phyloP scores from a whole-genome alignment of 345 rosid genomes.

The Ailanthus altissimus region DNA sequence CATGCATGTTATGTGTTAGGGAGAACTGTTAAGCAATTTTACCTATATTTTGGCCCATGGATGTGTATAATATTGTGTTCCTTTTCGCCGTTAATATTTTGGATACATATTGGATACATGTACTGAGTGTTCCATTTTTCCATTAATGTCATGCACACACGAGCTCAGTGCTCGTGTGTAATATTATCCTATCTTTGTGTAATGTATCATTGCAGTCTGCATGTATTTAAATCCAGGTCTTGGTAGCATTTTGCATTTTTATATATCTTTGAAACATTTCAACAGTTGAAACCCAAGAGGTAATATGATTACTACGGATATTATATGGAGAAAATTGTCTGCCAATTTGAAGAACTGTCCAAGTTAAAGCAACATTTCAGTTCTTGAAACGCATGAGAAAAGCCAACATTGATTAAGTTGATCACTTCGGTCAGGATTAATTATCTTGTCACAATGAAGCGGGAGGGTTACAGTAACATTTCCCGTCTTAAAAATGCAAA shows the following conservation, averaged over 20 bases:
- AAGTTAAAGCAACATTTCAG: too few relatives aligned
- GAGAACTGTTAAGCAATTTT: neutral
- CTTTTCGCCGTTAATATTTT: neutral
- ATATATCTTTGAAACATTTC: neutral
- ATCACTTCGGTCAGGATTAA: too few relatives aligned
- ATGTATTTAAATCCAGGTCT: neutral
- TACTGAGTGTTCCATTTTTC: too few relatives aligned
- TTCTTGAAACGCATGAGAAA: too few relatives aligned
- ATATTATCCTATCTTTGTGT: neutral
- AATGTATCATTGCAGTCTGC: neutral
- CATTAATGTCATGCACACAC: too few relatives aligned
- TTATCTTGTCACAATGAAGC: too few relatives aligned
- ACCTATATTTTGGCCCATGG: neutral
- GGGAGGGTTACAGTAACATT: neutral
- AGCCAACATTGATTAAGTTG: too few relatives aligned
- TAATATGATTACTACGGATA: too few relatives aligned
- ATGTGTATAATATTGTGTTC: neutral
- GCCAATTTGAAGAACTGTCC: too few relatives aligned
- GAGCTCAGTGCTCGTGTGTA: neutral
- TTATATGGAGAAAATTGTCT: too few relatives aligned
- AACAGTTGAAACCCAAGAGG: neutral
- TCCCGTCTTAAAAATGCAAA: neutral
- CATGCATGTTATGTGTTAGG: neutral
- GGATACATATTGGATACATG: too few relatives aligned
- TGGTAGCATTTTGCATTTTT: neutral